Evolutionary conservation across 805 yeast genomes (phyloP).

Genomic region (Cyberlindnera maritima): DNA sequence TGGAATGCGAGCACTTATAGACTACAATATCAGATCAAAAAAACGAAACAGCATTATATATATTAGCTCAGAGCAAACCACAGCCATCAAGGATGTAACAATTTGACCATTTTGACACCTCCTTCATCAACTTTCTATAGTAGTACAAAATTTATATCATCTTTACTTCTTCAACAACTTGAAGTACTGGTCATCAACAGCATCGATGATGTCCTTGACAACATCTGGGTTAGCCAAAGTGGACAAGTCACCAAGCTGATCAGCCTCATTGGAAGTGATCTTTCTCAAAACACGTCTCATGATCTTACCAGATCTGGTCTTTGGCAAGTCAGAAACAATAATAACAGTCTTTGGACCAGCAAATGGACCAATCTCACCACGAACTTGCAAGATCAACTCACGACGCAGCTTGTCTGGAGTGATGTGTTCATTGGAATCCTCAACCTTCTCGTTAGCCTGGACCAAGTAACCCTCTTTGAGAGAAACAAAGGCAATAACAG

Average conservation of each 20-base stretch:
- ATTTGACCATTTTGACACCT: neutral
- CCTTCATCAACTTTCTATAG: neutral
- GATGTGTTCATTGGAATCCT: constrained; percentile 30
- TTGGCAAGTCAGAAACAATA: constrained; percentile 74
- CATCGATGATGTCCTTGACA: constrained; percentile 62
- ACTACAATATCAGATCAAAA: neutral
- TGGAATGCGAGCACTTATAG: no score
- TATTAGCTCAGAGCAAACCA: neutral
- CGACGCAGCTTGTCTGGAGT: constrained; percentile 26
- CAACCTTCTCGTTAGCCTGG: constrained; percentile 26
- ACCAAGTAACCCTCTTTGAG: constrained; percentile 44
- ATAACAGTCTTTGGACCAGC: constrained; percentile 80
- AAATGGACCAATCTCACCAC: constrained; percentile 81
- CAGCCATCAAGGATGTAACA: constrained; percentile 1
- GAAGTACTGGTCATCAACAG: constrained; percentile 31
- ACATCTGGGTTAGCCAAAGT: constrained; percentile 76
- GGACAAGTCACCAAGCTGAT: constrained; percentile 76
- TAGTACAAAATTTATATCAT: neutral
- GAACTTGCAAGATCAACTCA: constrained; percentile 59
- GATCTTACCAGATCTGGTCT: constrained; percentile 83
- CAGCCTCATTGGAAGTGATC: constrained; percentile 71
- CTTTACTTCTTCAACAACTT: constrained; percentile 6
- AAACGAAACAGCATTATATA: neutral
- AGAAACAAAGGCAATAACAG: constrained; percentile 79
- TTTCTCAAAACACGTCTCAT: constrained; percentile 85